A percentile compares a stretch with the other conserved stretches of the same genome.
Evolutionary conservation across 805 yeast species (phyloP).

Genomic region (Phaffomyces thermotolerans): DNA sequence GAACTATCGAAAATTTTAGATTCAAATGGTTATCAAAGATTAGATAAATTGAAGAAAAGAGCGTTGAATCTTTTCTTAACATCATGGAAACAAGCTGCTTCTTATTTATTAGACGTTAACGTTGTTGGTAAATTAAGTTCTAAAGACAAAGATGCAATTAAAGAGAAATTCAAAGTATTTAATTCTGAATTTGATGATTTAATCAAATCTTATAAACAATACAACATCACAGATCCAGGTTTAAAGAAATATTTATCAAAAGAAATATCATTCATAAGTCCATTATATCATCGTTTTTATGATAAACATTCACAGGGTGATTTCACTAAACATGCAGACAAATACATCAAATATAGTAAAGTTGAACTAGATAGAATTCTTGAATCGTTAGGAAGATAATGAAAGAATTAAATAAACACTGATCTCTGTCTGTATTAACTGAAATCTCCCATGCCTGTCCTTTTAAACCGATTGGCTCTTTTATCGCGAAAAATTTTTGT

Average conservation of each 20-base stretch:
- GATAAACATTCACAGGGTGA: constrained; percentile 68
- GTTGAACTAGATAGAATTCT: constrained; percentile 34
- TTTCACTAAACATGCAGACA: constrained; percentile 60
- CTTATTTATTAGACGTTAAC: constrained; percentile 73
- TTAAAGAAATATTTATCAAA: constrained; percentile 56
- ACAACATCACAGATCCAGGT: constrained; percentile 57
- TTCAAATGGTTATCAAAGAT: constrained; percentile 49
- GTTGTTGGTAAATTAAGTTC: constrained; percentile 50
- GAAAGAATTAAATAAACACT: not conserved
- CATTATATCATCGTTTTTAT: constrained; percentile 79
- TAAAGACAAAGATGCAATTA: constrained; percentile 75
- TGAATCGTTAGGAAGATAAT: constrained; percentile 24
- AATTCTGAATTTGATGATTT: constrained; percentile 79
- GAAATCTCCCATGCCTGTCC: no score
- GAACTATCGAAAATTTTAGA: constrained; percentile 51
- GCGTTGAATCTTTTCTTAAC: constrained; percentile 64
- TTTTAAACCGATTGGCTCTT: no score
- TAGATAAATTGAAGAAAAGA: constrained; percentile 64
- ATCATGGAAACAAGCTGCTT: constrained; percentile 77
- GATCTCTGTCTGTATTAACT: not conserved
- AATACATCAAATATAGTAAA: constrained; percentile 62
- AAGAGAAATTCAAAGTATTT: constrained; percentile 78
- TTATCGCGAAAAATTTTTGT: no score
- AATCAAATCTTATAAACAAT: constrained; percentile 54
- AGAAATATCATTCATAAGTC: constrained; percentile 71